Conservation (phyloP, 1,284 basidiomycete species). For the Naganishia sp. region DNA sequence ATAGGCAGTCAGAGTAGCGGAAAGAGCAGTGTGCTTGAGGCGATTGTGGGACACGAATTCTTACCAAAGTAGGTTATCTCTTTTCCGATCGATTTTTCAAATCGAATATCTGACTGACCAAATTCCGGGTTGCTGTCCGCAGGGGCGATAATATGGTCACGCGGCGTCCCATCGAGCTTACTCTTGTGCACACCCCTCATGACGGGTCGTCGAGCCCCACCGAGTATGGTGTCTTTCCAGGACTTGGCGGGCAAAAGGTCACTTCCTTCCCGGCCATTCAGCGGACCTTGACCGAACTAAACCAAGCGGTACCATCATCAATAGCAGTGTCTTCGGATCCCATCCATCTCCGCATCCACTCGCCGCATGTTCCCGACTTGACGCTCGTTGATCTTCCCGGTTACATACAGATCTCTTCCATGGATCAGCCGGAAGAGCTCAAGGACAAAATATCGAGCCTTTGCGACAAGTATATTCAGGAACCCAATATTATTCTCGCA, state of each 20-base stretch:
- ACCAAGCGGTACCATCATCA: constrained; percentile 83
- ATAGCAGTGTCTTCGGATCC: constrained; percentile 92
- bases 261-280: constrained; percentile 88
- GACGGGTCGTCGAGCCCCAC: constrained; percentile 61
- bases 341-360: constrained; percentile 95
- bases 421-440: constrained; percentile 93
- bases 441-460: constrained; percentile 87
- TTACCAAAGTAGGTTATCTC: constrained; percentile 78
- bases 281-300: constrained; percentile 88
- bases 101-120: neutral
- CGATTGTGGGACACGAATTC: constrained; percentile 97
- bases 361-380: constrained; percentile 91
- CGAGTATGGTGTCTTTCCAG: constrained; percentile 94
- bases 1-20: constrained; percentile 97
- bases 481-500: constrained; percentile 96
- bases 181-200: constrained; percentile 84
- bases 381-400: constrained; percentile 97
- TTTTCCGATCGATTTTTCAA: neutral
- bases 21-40: constrained; percentile 95
- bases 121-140: constrained; percentile 22
- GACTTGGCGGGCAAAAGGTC: constrained; percentile 81
- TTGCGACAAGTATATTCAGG: constrained; percentile 95
- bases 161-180: constrained; percentile 94
- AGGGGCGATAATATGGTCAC: constrained; percentile 99
- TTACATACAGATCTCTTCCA: constrained; percentile 90